Evolutionary conservation across 192 early-diverging fungal genomes (phyloP).

Genomic region (Podila minutissima): DNA sequence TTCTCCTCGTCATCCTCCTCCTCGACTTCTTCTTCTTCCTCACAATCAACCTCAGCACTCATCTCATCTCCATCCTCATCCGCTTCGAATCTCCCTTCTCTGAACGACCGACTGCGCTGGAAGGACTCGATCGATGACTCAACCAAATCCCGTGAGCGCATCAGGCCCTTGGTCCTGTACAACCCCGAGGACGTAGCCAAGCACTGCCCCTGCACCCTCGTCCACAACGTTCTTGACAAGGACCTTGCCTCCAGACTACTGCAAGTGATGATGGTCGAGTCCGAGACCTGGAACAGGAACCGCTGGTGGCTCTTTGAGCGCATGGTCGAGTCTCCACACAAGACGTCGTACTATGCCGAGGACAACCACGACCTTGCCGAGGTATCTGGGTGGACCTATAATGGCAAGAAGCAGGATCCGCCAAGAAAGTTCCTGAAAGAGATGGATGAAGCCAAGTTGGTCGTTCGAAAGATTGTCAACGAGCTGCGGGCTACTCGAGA

Average conservation of each 20-base stretch:
- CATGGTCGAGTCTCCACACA: slow-evolving; percentile 50
- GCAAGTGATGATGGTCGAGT: slow-evolving; percentile 40
- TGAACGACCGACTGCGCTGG: slow-evolving; percentile 44
- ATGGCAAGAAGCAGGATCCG: slow-evolving; percentile 24
- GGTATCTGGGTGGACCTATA: slow-evolving; percentile 38
- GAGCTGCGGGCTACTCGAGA: slow-evolving; percentile 27
- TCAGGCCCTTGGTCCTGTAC: slow-evolving; percentile 41
- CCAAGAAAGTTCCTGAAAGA: slow-evolving; percentile 42
- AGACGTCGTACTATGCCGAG: slow-evolving; percentile 43
- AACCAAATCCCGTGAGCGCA: not conserved
- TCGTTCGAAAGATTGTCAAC: slow-evolving; percentile 46
- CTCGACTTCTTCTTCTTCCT: not conserved
- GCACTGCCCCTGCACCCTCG: slow-evolving; percentile 42
- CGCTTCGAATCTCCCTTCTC: slow-evolving; percentile 10
- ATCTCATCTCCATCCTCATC: not conserved
- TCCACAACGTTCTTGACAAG: slow-evolving; percentile 43
- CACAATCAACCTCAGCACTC: not conserved
- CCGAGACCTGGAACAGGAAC: slow-evolving; percentile 48
- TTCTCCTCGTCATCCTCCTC: not conserved
- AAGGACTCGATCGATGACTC: slow-evolving; percentile 16
- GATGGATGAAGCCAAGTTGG: slow-evolving; percentile 48
- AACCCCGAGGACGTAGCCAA: slow-evolving; percentile 38
- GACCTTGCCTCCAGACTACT: slow-evolving; percentile 42
- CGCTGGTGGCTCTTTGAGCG: slow-evolving; percentile 55
- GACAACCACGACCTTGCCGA: slow-evolving; percentile 26